These are phyloP conservation scores for Syzygium malaccense DNA, from an alignment of 441 rosid genomes.

Conservation along the genomic window DNA sequence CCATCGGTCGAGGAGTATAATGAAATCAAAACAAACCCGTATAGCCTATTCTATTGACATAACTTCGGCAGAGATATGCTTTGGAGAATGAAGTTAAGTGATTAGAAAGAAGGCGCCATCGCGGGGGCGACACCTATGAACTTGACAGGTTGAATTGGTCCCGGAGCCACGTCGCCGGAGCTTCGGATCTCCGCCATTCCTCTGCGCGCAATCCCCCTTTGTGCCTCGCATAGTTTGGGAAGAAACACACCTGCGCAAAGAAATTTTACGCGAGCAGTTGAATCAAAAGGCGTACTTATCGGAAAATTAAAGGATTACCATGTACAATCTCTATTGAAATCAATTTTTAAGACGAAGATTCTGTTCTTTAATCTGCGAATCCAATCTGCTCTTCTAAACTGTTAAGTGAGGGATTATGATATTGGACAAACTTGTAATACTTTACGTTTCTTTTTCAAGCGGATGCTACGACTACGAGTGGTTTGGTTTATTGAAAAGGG, in stretches of 20 bases:
- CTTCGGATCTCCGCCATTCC: constrained; percentile 48
- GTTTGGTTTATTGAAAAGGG: neutral
- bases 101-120: neutral
- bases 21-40: neutral
- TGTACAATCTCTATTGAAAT: neutral
- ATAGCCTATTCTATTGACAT: neutral
- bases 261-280: neutral
- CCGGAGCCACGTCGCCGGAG: constrained; percentile 51
- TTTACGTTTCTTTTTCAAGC: neutral
- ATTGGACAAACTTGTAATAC: neutral
- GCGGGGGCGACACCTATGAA: neutral
- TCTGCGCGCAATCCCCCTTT: constrained; percentile 33
- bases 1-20: neutral
- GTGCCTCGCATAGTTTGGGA: constrained; percentile 62
- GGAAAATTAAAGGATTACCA: neutral
- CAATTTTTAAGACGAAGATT: neutral
- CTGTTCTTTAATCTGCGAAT: neutral
- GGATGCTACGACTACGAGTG: neutral
- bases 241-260: constrained; percentile 51
- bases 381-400: neutral
- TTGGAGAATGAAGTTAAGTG: neutral
- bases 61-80: neutral
- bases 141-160: constrained; percentile 17
- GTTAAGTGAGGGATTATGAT: neutral
- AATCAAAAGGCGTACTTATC: neutral